Base-by-base conservation (phyloP, 2,329 filamentous ascomycete genomes). In the Dactylellina sp. region DNA sequence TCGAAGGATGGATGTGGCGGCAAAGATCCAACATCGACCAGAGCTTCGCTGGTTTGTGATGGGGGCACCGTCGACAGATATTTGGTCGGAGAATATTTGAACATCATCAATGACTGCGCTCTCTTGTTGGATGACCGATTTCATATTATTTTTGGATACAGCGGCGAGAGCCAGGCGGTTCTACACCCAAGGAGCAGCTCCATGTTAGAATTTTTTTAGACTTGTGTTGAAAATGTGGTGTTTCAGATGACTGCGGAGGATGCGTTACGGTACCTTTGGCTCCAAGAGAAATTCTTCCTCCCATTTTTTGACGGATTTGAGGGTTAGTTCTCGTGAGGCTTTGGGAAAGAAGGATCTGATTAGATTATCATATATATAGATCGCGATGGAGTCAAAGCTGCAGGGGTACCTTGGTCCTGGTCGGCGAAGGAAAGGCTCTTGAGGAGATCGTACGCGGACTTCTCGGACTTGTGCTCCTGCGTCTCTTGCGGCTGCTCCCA, bases 21-120 rank as follows among this genome's bases (percentile, higher is more conserved):
- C 93, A 78, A 97, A 97, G 75, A 96, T 87, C 93, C 93, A 97
- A 84, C 93, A 97, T 76, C 93, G 86, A 6, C 92, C 93, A 1
- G 90, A 93, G 6, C 87, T 87, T 35, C 89, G 86, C 82, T 97
- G 92, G 80, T 96, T 93, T 0, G 93, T 96, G 75, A 96, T 89
- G 0, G 93, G 93, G 0, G 85, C 86, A 53, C 92, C 93, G 81
- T 96, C 92, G 62, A 91, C 85, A 0, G 92, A 90, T 72, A 96
- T 93, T 80, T 88, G 88, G 80, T 93, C 82, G 79, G 93, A 96
- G 87, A 93, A 96, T 75, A 90, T 86, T 64, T 96, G 92, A 62
- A 88, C 89, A 80, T 95, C 90, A 42, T 85, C 82, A 71, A 92
- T 86, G 62, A 86, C 82, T 25, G 89, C 75, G 1, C 72, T 65